Conservation (phyloP, 169 alveolate genomes). For the Cryptosporidium baileyi region DNA sequence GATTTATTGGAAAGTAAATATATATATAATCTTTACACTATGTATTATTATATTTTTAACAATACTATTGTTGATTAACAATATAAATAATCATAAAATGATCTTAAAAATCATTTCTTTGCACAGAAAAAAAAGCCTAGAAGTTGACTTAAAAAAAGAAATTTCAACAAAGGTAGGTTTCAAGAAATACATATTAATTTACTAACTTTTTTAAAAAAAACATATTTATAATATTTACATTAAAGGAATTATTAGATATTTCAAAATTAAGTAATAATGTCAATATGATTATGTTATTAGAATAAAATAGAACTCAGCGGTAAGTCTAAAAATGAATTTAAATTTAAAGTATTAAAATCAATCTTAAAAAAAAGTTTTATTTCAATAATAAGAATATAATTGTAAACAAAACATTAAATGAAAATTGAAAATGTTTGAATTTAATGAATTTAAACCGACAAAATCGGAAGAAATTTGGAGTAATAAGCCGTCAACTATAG, state of each 20-base stretch:
- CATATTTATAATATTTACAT: neutral
- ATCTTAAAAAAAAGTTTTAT: too few relatives aligned
- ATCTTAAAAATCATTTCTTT: neutral
- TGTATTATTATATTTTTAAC: neutral
- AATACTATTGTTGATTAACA: neutral
- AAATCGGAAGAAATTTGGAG: slow-evolving; percentile 29
- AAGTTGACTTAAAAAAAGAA: neutral
- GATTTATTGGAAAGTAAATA: too few relatives aligned
- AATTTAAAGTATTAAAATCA: too few relatives aligned
- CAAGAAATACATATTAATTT: neutral
- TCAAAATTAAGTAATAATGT: slow-evolving; percentile 11
- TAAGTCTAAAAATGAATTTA: neutral
- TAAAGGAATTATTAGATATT: slow-evolving; percentile 24
- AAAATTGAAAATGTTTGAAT: too few relatives aligned
- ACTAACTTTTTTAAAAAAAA: neutral
- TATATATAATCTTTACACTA: neutral
- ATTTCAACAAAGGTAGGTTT: slow-evolving; percentile 41
- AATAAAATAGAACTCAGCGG: slow-evolving; percentile 12
- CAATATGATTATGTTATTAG: slow-evolving; percentile 12
- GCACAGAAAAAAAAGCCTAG: neutral
- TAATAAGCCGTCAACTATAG: slow-evolving; percentile 34
- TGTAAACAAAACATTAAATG: too few relatives aligned
- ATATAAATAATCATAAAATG: slow-evolving; percentile 1
- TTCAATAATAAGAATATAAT: too few relatives aligned
- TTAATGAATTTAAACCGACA: too few relatives aligned